Evolutionary conservation across 345 rosid genomes (phyloP), one percentile per base, ranked within the genome.

Genomic region (Eucalyptus cloeziana): DNA sequence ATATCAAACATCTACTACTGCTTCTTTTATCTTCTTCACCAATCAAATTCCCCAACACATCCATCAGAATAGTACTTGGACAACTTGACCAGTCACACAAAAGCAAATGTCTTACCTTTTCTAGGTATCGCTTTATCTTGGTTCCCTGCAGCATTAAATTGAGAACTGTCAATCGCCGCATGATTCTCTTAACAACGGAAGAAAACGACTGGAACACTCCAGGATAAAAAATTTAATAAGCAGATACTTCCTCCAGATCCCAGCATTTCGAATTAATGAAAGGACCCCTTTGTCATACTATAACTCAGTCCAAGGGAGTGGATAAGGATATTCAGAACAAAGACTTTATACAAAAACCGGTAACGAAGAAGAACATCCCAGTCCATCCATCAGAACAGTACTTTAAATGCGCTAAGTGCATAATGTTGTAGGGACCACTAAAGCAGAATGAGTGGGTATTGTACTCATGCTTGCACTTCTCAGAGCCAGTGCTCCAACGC

Each of bases 31-130:
- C 49, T 47, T 47, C 49, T 47, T 47, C 49, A 47, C 49, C 49
- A 47, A 47, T 47, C 49, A 47, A 47, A 44, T 3, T 47, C 49
- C 49, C 49, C 49, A 47, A 47, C 13, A 47, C 13, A 47, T 10
- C 49, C 1, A 47, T 47, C 49, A 10, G 13, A 47, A 47, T 47
- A 47, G 49, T 47, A 47, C 49, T 3, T 10, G 49, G 49, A 47
- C 49, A 47, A 1, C 49, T 47, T 47, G 58, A 21, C 58, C 24
- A 21, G 58, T 7, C 58, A 54, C 58, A 54, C 58, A 54, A 54
- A 54, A 54, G 58, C 45, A 25, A 47, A 83, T 87, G 30, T 58
- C 44, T 67, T 90, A 94, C 95, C 96, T 91, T 64, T 4, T 64
- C 3, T 47, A 50, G 87, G 88, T 19, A 49, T 0, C 15, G 47